A percentile compares a stretch with the other conserved stretches of the same genome.
Evolutionary conservation across 2,329 filamentous ascomycete genomes (phyloP).

Genomic region (Anthostomella pinea): DNA sequence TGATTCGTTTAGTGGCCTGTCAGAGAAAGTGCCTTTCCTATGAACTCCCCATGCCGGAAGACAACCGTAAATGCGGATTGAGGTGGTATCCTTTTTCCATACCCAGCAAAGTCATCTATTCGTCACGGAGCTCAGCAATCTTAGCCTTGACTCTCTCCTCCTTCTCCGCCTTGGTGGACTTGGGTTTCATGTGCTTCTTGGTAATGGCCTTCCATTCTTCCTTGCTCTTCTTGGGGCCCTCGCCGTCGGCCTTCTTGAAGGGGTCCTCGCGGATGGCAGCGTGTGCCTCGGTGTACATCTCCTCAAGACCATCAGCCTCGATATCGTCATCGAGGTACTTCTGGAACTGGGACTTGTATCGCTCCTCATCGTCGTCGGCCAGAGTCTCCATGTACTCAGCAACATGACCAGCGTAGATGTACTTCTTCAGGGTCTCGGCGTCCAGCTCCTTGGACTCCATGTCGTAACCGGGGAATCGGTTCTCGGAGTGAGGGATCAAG

Average conservation of each 20-base stretch:
- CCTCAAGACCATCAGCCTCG: slow-evolving; percentile 95
- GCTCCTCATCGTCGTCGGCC: slow-evolving; percentile 99
- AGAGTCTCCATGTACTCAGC: slow-evolving; percentile 99
- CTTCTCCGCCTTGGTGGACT: slow-evolving; percentile 83
- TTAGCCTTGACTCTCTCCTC: slow-evolving; percentile 80
- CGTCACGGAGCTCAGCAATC: slow-evolving; percentile 75
- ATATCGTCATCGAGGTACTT: slow-evolving; percentile 97
- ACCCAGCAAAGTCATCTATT: slow-evolving; percentile 35
- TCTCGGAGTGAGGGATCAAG: slow-evolving; percentile 96
- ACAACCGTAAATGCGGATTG: slow-evolving; percentile 29
- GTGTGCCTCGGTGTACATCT: slow-evolving; percentile 93
- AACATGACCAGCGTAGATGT: slow-evolving; percentile 98
- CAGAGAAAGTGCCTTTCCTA: slow-evolving; percentile 27
- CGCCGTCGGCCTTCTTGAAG: slow-evolving; percentile 82
- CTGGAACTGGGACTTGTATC: slow-evolving; percentile 97
- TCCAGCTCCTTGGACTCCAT: slow-evolving; percentile 98
- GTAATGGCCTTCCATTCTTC: slow-evolving; percentile 95
- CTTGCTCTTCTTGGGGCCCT: slow-evolving; percentile 89
- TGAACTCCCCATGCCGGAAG: slow-evolving; percentile 32
- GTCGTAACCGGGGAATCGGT: slow-evolving; percentile 98
- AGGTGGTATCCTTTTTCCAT: slow-evolving; percentile 22
- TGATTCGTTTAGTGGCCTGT: slow-evolving; percentile 27
- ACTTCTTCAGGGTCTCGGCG: slow-evolving; percentile 93
- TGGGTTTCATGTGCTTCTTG: slow-evolving; percentile 77
- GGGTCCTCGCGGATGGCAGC: slow-evolving; percentile 96